These are phyloP conservation scores for Articulospora tetracladia DNA, from an alignment of 495 filamentous ascomycete species.

Conservation along the genomic window DNA sequence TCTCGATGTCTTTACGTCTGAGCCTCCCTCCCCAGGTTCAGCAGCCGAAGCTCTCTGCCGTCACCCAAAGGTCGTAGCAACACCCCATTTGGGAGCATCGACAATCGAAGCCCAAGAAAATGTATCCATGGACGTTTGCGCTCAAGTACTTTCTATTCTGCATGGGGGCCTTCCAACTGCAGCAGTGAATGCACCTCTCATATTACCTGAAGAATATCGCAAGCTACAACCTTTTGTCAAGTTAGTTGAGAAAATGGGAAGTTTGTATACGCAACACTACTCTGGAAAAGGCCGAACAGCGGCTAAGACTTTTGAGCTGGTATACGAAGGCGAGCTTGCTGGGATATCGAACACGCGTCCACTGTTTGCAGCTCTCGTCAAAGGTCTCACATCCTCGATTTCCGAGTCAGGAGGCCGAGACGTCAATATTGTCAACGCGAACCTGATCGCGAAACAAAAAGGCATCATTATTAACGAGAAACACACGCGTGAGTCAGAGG, in stretches of 20 bases:
- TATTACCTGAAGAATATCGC: conserved; percentile 66
- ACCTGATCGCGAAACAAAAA: conserved; percentile 61
- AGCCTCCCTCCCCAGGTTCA: conserved; percentile 54
- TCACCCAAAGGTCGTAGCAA: conserved; percentile 63
- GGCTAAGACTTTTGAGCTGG: conserved; percentile 59
- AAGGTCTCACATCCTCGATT: conserved; percentile 59
- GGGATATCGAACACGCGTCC: conserved; percentile 61
- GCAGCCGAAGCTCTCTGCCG: conserved; percentile 50
- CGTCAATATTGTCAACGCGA: conserved; percentile 73
- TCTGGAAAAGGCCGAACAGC: conserved; percentile 26
- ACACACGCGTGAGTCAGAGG: conserved; percentile 45
- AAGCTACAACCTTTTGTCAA: conserved; percentile 66
- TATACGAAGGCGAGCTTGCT: conserved; percentile 64
- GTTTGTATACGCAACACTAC: conserved; percentile 68
- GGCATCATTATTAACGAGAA: conserved; percentile 67
- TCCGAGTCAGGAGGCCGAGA: conserved; percentile 53
- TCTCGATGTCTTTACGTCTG: conserved; percentile 69
- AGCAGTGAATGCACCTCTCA: conserved; percentile 70
- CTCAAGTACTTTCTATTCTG: conserved; percentile 65
- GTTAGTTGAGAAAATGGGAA: conserved; percentile 66
- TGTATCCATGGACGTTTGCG: conserved; percentile 69
- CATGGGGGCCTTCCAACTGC: conserved; percentile 61
- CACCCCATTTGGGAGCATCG: conserved; percentile 68
- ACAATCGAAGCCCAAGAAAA: conserved; percentile 78
- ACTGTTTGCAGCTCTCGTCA: conserved; percentile 65